Evolutionary conservation across 306 rosid genomes (phyloP), one percentile per base, ranked within the genome.

Genomic region (Dalbergia cochinchinensis): DNA sequence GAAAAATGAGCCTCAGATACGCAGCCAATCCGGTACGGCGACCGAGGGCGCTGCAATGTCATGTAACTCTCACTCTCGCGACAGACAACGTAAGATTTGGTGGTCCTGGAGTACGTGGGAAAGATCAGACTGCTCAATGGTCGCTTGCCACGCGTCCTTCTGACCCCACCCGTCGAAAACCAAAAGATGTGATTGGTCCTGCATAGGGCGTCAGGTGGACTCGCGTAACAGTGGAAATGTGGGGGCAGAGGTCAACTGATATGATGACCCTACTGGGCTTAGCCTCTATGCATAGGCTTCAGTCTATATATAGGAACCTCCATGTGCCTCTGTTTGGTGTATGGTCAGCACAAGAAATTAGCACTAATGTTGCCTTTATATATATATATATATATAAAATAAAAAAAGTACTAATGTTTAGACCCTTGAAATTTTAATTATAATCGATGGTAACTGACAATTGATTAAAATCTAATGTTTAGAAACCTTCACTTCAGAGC

Each of bases 1-100:
- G 4, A 11, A 26, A 67, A 77, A 78, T 61, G 58, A 68, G 64
- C 53, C 54, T 64, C 14, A 13, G 76, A 68, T 69, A 12, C 70
- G 37, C 57, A 65, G 39, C 59, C 39, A 58, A 16, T 58, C 0
- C 6, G 53, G 69, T 50, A 13, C 83, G 35, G 22, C 11, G 2
- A 39, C 5, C 68, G 47, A 80, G 53, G 63, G 41, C 5, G 2
- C 0, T 5, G 78, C 66, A 77, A 7, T 34, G 47, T 9, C 5
- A 34, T 6, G 22, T 16, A 63, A 2, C 60, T 69, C 73, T 78
- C 69, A 3, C 12, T 58, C 63, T 70, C 71, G 48, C 39, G 8
- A 54, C 18, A 41, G 58, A 41, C 51, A 70, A 35, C 71, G 63
- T 53, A 41, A 62, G 83, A 80, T 70, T 80, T 71, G 15, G 73